Evolutionary conservation across 2,329 filamentous ascomycete species (phyloP).

Genomic region (Colletotrichum spaethianum): DNA sequence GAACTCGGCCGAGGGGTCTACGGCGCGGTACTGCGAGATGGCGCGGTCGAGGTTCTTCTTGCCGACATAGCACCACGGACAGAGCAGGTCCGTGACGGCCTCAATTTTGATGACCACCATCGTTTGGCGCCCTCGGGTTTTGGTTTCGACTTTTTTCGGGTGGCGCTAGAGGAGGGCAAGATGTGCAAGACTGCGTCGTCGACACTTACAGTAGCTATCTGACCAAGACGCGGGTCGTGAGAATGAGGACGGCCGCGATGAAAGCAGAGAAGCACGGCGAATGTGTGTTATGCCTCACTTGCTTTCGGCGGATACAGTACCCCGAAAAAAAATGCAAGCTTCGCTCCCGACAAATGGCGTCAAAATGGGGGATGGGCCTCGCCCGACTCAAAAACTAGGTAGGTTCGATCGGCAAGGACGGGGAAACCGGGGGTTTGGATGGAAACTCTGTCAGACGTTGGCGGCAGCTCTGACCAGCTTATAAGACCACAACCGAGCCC

Average conservation of each 20-base stretch:
- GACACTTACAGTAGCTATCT: not conserved
- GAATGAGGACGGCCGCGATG: not conserved
- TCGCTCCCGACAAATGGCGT: not conserved
- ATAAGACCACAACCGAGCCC: not conserved
- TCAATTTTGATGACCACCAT: constrained; percentile 57
- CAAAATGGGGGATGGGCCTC: not conserved
- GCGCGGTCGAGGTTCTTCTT: constrained; percentile 62
- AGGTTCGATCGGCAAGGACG: not conserved
- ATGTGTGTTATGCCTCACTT: not conserved
- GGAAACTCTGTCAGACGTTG: not conserved
- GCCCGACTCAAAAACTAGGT: not conserved
- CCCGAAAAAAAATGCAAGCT: not conserved
- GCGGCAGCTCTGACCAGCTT: not conserved
- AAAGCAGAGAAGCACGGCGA: not conserved
- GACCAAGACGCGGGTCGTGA: not conserved
- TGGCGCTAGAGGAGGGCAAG: too few relatives aligned
- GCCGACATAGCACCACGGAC: constrained; percentile 67
- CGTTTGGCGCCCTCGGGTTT: not conserved
- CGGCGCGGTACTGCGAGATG: constrained; percentile 56
- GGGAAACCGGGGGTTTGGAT: not conserved
- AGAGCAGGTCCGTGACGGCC: constrained; percentile 65
- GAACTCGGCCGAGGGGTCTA: constrained; percentile 60
- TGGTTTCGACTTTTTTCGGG: not conserved
- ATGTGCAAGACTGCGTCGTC: not conserved
- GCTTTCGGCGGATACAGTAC: too few relatives aligned